Evolutionary conservation across 2,329 filamentous ascomycete species (phyloP), one percentile per base, ranked within the genome.

Genomic region (Clonostachys chloroleuca): DNA sequence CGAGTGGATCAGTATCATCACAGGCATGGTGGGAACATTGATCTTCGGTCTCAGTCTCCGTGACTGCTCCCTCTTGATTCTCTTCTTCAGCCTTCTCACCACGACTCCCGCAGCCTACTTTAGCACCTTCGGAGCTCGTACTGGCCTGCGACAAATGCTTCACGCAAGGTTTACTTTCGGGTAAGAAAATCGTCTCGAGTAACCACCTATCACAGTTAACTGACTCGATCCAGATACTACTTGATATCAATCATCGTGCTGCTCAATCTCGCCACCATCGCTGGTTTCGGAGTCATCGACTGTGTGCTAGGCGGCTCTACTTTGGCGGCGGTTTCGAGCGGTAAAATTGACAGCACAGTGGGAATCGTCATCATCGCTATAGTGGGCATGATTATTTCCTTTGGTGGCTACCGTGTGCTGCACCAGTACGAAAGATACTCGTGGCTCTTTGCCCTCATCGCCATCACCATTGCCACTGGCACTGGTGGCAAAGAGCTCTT

Each of bases 131-230:
- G 81, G 81, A 0, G 78, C 81, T 5, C 77, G 76, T 60, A 84
- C 80, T 9, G 83, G 81, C 40, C 77, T 86, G 73, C 72, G 82
- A 14, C 81, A 85, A 60, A 82, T 86, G 73, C 74, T 86, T 8
- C 80, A 83, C 53, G 81, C 83, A 5, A 71, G 83, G 18, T 86
- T 77, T 59, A 78, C 75, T 36, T 86, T 83, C 57, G 81, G 79
- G 16, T 70, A 74, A 39, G 30, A 14, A 3, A 65, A 51, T 2
- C 24, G 9, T 10, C 61, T 63, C 48, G 59, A 13, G 9, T 54
- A 30, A 43, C 20, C 12, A 9, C 8, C 6, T 14, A 10, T 7
- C 24, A 12, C n/a, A 7, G 14, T 12, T 46, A 30, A 42, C n/a
- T 20, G 9, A 30, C 24, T n/a, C 20, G n/a, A 3, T 6, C 5